Evolutionary conservation across 768 basidiomycete genomes (phyloP).

Genomic region (Mycena epipterygia): DNA sequence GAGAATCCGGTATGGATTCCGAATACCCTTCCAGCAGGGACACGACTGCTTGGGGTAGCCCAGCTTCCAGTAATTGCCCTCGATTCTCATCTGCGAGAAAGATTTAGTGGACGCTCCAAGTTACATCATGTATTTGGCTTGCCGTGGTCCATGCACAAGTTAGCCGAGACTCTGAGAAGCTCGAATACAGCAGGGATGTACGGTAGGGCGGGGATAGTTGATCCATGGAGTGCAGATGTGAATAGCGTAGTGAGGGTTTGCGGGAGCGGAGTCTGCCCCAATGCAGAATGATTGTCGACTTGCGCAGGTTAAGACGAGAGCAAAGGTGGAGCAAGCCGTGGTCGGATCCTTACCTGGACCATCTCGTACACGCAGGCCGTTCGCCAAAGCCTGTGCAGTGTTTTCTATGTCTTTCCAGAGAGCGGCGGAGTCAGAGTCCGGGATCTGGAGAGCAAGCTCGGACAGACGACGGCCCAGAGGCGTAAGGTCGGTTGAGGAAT

Average conservation of each 20-base stretch:
- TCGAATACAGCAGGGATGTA: conserved; percentile 71
- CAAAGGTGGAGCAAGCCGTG: conserved; percentile 19
- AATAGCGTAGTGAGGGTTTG: conserved; percentile 75
- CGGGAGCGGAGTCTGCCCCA: conserved; percentile 77
- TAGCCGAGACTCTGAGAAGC: conserved; percentile 83
- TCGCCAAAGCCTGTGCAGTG: conserved; percentile 70
- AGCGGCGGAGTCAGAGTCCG: conserved; percentile 46
- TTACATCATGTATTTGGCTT: conserved; percentile 36
- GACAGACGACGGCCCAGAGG: conserved; percentile 52
- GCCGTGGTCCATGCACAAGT: conserved; percentile 90
- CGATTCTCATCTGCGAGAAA: conserved; percentile 77
- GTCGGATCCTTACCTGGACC: conserved; percentile 56
- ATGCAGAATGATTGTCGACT: conserved; percentile 80
- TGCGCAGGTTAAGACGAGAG: conserved; percentile 35
- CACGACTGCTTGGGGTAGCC: conserved; percentile 76
- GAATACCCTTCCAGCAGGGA: conserved; percentile 79
- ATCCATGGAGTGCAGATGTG: conserved; percentile 64
- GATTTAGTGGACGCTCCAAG: background rate
- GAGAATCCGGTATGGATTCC: conserved; percentile 56
- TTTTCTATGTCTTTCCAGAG: conserved; percentile 67
- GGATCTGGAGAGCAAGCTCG: conserved; percentile 49
- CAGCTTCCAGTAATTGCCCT: conserved; percentile 75
- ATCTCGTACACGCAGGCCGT: conserved; percentile 71
- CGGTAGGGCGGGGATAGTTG: conserved; percentile 58
- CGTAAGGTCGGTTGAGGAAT: conserved; percentile 45